Evolutionary conservation across 345 rosid species (phyloP), one percentile per base, ranked within the genome.

Genomic region (Camelina neglecta): DNA sequence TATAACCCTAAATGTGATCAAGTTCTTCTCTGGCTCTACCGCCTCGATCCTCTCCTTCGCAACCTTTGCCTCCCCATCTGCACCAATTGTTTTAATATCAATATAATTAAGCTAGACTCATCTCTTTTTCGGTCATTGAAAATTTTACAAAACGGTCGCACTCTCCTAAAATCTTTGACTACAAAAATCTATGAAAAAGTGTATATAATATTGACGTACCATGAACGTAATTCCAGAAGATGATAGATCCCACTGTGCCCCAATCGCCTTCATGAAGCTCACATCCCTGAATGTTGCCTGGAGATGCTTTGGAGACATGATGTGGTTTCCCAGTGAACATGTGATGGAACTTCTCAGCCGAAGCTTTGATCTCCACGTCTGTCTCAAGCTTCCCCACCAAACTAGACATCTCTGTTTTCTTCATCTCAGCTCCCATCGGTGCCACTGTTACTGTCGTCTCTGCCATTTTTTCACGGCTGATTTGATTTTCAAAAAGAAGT

Each of bases 381-480:
- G 58, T 24, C 4, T 54, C 58, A 54, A 54, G 58, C 13, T 4
- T 20, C 4, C 29, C 56, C 1, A 51, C 6, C 56, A 51, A 49
- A 49, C 5, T 49, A 49, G 55, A 8, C 7, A 15, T 20, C 20
- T n/a, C 51, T n/a, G 51, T 45, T 13, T 15, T 39, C 65, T 56
- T 54, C 48, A 24, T 67, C 24, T 59, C 61, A 8, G 16, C 53
- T 58, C 12, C 78, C 18, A 39, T 18, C 33, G 13, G 59, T 39
- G 42, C 42, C 42, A 9, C 38, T 35, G 38, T 35, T 8, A 35
- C 38, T 35, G 38, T 39, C 11, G 44, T 11, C 12, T 41, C 53
- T 2, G 53, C 66, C 78, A 74, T 74, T 11, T 60, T 18, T 39
- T 31, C 31, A 57, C 36, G 7, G 35, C 38, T 26, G 11, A 59